Evolutionary conservation across 257 asterid species (phyloP).

Genomic region (Scutellaria galericulata): DNA sequence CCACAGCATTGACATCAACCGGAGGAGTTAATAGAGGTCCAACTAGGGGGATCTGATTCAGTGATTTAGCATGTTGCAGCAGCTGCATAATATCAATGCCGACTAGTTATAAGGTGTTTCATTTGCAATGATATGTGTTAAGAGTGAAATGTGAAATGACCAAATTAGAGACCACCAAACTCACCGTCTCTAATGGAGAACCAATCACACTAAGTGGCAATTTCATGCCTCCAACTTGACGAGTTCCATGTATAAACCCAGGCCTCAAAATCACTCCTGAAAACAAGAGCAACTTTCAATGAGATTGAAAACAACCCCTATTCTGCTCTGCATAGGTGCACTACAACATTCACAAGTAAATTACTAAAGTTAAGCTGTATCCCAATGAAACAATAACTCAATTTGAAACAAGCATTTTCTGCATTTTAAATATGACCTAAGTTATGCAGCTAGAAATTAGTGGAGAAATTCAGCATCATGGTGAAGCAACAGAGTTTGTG

Average conservation of each 20-base stretch:
- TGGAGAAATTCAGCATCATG: not conserved
- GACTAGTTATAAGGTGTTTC: not conserved
- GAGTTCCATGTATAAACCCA: conserved; percentile 93
- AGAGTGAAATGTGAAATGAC: not conserved
- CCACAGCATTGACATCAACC: conserved; percentile 75
- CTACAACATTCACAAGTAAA: conserved; percentile 6
- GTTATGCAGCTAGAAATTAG: not conserved
- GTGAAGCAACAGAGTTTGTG: not conserved
- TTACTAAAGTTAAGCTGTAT: not conserved
- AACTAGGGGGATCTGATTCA: conserved; percentile 72
- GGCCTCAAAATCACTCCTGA: conserved; percentile 94
- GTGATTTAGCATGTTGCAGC: conserved; percentile 71
- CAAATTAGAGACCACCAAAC: not conserved
- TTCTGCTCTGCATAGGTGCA: not conserved
- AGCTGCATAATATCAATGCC: conserved; percentile 51
- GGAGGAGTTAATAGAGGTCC: conserved; percentile 91
- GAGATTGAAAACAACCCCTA: conserved; percentile 5
- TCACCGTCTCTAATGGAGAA: conserved; percentile 88
- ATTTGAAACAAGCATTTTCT: not conserved
- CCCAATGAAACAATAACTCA: not conserved
- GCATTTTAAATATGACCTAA: not conserved
- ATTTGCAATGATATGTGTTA: too few species aligned
- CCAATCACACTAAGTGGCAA: conserved; percentile 92
- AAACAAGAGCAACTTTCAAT: conserved; percentile 10
- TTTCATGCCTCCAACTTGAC: conserved; percentile 83